Conservation (phyloP, 352 stramenopile species). For the Phytopythium cucurbitacearum region DNA sequence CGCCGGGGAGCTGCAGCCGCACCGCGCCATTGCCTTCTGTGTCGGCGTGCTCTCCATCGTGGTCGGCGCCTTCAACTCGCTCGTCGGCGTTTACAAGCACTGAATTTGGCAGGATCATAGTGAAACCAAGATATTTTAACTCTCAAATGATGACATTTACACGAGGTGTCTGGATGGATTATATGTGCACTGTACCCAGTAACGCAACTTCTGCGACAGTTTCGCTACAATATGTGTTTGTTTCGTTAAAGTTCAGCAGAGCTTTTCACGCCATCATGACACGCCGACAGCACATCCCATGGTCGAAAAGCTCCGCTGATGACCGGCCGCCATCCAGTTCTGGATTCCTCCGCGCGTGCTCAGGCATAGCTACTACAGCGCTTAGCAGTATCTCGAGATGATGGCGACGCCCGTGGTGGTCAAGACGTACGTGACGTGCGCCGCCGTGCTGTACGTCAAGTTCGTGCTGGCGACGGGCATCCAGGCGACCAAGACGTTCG, state of each 20-base stretch:
- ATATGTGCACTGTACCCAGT: not conserved
- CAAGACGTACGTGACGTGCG: slow-evolving; percentile 55
- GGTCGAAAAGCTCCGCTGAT: not conserved
- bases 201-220: no score
- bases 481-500: slow-evolving; percentile 48
- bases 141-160: not conserved
- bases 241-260: slow-evolving; percentile 12
- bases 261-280: slow-evolving; percentile 22
- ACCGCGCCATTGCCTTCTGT: slow-evolving; percentile 24
- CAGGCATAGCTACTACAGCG: slow-evolving; percentile 6
- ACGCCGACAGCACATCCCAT: not conserved
- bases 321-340: not conserved
- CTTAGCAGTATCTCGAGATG: not conserved
- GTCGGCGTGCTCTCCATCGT: slow-evolving; percentile 6
- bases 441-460: slow-evolving; percentile 59
- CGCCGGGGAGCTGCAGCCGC: slow-evolving; percentile 30
- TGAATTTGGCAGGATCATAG: not conserved
- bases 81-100: slow-evolving; percentile 3
- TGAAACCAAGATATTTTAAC: not conserved
- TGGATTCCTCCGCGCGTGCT: slow-evolving; percentile 9
- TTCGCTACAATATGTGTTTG: not conserved
- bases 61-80: slow-evolving; percentile 14
- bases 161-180: not conserved
- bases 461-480: slow-evolving; percentile 44
- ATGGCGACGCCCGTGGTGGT: slow-evolving; percentile 29